Percentiles rank a stretch among this genome's conserved stretches.
These are phyloP conservation scores for Talaromyces sp. DNA, from an alignment of 2,329 filamentous ascomycete species.

Conservation along the genomic window DNA sequence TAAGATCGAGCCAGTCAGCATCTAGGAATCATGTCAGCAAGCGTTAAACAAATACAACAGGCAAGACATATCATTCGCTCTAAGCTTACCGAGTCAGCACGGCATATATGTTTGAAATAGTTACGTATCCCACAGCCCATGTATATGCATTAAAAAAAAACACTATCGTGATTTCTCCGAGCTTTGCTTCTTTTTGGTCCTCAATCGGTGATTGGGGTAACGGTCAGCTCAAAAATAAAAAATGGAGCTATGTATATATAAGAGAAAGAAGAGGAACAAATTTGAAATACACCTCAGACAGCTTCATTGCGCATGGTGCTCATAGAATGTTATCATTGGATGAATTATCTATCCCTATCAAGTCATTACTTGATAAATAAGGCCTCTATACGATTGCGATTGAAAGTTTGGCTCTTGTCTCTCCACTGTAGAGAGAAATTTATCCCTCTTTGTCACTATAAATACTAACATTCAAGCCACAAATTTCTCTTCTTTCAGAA, in stretches of 20 bases:
- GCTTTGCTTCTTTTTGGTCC: neutral
- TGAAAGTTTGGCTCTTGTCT: neutral
- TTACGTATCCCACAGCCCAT: neutral
- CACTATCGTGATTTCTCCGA: neutral
- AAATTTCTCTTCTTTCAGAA: neutral
- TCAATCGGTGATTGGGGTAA: neutral
- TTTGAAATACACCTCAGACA: neutral
- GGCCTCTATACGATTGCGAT: neutral
- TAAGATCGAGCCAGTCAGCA: neutral
- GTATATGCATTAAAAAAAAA: neutral
- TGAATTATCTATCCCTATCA: neutral
- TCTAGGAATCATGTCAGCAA: neutral
- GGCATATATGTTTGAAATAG: neutral
- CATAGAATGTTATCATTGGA: neutral
- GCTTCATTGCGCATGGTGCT: slow-evolving; percentile 1
- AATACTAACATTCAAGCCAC: slow-evolving; percentile 14
- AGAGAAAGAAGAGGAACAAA: neutral
- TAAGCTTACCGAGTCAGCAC: neutral
- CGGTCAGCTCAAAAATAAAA: neutral
- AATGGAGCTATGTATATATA: slow-evolving; percentile 1
- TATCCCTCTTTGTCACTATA: slow-evolving; percentile 4
- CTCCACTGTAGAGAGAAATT: neutral
- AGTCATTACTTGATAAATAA: neutral
- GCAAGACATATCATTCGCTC: neutral
- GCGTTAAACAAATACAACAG: neutral